Conservation (phyloP, 768 basidiomycete genomes). For the Phaffia australis region DNA sequence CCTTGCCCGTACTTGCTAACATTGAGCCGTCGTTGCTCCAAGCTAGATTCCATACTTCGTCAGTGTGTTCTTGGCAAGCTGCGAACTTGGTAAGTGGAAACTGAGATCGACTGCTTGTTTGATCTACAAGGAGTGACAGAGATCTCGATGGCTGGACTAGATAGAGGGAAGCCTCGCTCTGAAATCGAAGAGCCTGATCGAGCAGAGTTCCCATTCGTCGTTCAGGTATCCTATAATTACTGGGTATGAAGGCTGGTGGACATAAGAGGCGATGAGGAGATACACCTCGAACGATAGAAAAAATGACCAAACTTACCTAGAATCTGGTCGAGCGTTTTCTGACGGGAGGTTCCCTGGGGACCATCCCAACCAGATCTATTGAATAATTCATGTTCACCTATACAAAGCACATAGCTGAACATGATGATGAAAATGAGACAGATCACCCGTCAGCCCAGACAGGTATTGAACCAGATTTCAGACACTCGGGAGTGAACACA, state of each 20-base stretch:
- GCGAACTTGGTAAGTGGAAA: slow-evolving; percentile 82
- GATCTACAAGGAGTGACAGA: slow-evolving; percentile 75
- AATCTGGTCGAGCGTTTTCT: slow-evolving; percentile 59
- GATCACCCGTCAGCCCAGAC: slow-evolving; percentile 4
- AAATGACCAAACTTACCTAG: slow-evolving; percentile 51
- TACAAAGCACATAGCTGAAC: slow-evolving; percentile 79
- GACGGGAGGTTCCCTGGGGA: slow-evolving; percentile 64
- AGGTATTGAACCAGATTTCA: neutral
- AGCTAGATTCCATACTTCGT: slow-evolving; percentile 91
- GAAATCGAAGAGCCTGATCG: slow-evolving; percentile 69
- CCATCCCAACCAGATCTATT: slow-evolving; percentile 83
- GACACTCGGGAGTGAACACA: slow-evolving; percentile 32
- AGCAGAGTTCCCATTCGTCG: slow-evolving; percentile 74
- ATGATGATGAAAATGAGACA: slow-evolving; percentile 19
- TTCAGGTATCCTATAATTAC: slow-evolving; percentile 84
- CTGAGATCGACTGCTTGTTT: slow-evolving; percentile 60
- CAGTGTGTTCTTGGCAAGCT: slow-evolving; percentile 70
- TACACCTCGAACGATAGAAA: neutral
- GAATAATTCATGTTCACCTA: slow-evolving; percentile 69
- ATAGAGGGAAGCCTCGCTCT: slow-evolving; percentile 71
- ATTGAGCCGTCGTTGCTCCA: slow-evolving; percentile 84
- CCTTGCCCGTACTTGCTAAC: slow-evolving; percentile 79
- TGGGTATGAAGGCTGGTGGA: slow-evolving; percentile 67
- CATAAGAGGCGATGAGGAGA: neutral
- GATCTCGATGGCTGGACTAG: slow-evolving; percentile 54